A percentile compares a stretch with the other conserved stretches of the same genome.
These are phyloP conservation scores for Umbelopsis vinacea DNA, from an alignment of 192 early-diverging fungal genomes.

Conservation along the genomic window DNA sequence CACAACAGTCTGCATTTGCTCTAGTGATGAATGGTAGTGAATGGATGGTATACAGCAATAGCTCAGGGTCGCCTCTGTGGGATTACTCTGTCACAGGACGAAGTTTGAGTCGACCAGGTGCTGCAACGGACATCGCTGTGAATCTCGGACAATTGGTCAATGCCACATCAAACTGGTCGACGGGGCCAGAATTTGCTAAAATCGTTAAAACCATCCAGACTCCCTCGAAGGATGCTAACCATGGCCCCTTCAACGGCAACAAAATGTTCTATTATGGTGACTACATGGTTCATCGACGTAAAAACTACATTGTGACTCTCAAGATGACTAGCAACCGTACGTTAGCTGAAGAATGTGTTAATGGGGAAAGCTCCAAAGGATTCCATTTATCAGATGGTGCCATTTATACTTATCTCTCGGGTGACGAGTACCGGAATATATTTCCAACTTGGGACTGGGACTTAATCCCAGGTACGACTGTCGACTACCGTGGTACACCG, in stretches of 20 bases:
- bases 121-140: background rate
- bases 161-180: slow-evolving; percentile 1
- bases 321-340: slow-evolving; percentile 34
- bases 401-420: slow-evolving; percentile 31
- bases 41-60: slow-evolving; percentile 28
- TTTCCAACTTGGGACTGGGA: slow-evolving; percentile 43
- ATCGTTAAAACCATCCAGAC: background rate
- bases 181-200: background rate
- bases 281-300: slow-evolving; percentile 29
- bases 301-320: slow-evolving; percentile 27
- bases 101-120: slow-evolving; percentile 26
- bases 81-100: slow-evolving; percentile 32
- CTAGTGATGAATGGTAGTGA: slow-evolving; percentile 29
- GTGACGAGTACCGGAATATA: slow-evolving; percentile 32
- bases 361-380: slow-evolving; percentile 28
- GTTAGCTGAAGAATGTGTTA: slow-evolving; percentile 30
- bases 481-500: slow-evolving; percentile 24
- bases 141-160: background rate
- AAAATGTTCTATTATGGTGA: slow-evolving; percentile 26
- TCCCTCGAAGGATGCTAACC: background rate
- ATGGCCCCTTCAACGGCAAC: slow-evolving; percentile 16
- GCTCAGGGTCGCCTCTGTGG: slow-evolving; percentile 3
- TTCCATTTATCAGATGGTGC: slow-evolving; percentile 39
- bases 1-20: slow-evolving; percentile 18
- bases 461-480: slow-evolving; percentile 34